Evolutionary conservation across 345 rosid species (phyloP).

Genomic region (Aquilaria yunnanensis): DNA sequence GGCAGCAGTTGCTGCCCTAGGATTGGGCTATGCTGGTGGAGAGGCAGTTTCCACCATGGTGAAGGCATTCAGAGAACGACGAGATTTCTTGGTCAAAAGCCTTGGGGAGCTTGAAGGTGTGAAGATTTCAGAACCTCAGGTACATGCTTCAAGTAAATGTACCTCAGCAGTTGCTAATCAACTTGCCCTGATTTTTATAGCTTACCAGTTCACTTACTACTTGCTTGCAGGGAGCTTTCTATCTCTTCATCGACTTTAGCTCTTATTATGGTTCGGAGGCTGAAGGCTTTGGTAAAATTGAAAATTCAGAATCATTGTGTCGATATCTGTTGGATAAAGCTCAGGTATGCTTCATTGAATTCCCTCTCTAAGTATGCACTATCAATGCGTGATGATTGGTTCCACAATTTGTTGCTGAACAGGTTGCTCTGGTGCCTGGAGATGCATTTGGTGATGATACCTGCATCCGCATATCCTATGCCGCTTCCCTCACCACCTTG

Average conservation of each 20-base stretch:
- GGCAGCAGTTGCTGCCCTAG: slow-evolving; percentile 90
- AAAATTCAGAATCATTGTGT: slow-evolving; percentile 38
- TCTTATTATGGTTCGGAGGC: slow-evolving; percentile 69
- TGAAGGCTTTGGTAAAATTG: slow-evolving; percentile 75
- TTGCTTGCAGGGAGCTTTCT: slow-evolving; percentile 85
- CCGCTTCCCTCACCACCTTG: slow-evolving; percentile 68
- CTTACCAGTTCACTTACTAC: neutral
- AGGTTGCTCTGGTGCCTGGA: slow-evolving; percentile 98
- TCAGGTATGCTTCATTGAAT: slow-evolving; percentile 33
- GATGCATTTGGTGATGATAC: slow-evolving; percentile 94
- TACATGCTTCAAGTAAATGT: slow-evolving; percentile 13
- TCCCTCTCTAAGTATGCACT: neutral
- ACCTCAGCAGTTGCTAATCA: neutral
- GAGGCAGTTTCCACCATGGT: slow-evolving; percentile 82
- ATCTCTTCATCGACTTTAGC: slow-evolving; percentile 83
- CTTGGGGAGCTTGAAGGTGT: slow-evolving; percentile 76
- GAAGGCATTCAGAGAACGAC: slow-evolving; percentile 80
- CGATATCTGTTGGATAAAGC: slow-evolving; percentile 39
- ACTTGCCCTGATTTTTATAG: slow-evolving; percentile 3
- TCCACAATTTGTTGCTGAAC: slow-evolving; percentile 1
- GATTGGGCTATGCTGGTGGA: slow-evolving; percentile 94
- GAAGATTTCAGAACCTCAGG: slow-evolving; percentile 89
- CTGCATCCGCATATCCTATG: slow-evolving; percentile 88
- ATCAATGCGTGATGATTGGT: neutral
- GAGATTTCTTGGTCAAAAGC: slow-evolving; percentile 82